Evolutionary conservation across 306 rosid species (phyloP).

Genomic region (barrel medic (Medicago truncatula)): DNA sequence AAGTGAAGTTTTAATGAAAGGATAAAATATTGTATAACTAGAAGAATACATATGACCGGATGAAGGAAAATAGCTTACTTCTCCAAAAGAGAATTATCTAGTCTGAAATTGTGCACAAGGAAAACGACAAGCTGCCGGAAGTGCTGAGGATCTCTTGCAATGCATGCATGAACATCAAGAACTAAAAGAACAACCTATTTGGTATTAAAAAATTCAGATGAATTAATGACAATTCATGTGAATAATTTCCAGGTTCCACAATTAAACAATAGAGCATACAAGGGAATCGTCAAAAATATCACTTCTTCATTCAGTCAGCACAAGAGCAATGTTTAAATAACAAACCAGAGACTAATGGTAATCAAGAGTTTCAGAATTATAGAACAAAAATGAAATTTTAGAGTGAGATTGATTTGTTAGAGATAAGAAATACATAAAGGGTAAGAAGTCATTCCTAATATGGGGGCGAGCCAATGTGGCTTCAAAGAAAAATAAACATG

Average conservation of each 20-base stretch:
- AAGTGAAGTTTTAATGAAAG: slow-evolving; percentile 1
- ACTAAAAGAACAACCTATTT: slow-evolving; percentile 93
- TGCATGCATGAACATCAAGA: slow-evolving; percentile 94
- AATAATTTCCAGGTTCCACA: slow-evolving; percentile 18
- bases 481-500: no score
- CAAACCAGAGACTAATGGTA: slow-evolving; percentile 1
- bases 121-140: slow-evolving; percentile 80
- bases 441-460: no score
- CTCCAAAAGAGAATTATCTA: slow-evolving; percentile 82
- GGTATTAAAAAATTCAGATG: slow-evolving; percentile 27
- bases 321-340: slow-evolving; percentile 16
- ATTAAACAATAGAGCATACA: slow-evolving; percentile 25
- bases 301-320: slow-evolving; percentile 1
- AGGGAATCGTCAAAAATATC: slow-evolving; percentile 13
- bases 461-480: no score
- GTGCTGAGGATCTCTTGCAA: slow-evolving; percentile 83
- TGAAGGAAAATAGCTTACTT: slow-evolving; percentile 62
- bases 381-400: no score
- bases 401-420: no score
- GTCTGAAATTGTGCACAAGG: slow-evolving; percentile 77
- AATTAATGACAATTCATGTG: slow-evolving; percentile 34
- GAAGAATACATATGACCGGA: slow-evolving; percentile 27
- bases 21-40: slow-evolving; percentile 15
- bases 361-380: no score
- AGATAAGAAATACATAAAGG: no score